Evolutionary conservation across 2,329 filamentous ascomycete species (phyloP).

Genomic region (Hymenoscyphus repandus): DNA sequence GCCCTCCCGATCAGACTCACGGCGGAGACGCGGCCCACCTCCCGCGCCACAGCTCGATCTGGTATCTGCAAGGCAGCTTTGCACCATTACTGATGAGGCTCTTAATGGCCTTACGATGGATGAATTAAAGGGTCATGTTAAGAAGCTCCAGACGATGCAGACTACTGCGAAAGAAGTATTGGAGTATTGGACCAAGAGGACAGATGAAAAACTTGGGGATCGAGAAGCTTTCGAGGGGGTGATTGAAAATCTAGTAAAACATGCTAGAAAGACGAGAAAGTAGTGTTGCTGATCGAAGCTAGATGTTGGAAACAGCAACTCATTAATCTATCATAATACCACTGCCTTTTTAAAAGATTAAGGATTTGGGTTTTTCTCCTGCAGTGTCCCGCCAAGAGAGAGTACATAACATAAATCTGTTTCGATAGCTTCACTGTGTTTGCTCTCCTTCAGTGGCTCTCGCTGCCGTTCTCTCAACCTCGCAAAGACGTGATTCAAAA

Average conservation of each 20-base stretch:
- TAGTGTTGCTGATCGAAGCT: slow-evolving; percentile 33
- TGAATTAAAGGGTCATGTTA: slow-evolving; percentile 69
- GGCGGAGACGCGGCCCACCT: slow-evolving; percentile 51
- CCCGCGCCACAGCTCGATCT: slow-evolving; percentile 74
- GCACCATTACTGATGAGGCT: slow-evolving; percentile 78
- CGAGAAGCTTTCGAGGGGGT: slow-evolving; percentile 93
- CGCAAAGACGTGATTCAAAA: no score
- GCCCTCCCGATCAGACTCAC: slow-evolving; percentile 37
- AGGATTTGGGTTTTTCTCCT: no score
- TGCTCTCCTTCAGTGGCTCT: no score
- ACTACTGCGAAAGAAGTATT: slow-evolving; percentile 70
- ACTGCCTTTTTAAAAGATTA: no score
- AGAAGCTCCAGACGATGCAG: slow-evolving; percentile 63
- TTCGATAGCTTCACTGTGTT: no score
- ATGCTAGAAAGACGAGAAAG: slow-evolving; percentile 80
- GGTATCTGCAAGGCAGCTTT: slow-evolving; percentile 70
- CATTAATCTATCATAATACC: no score
- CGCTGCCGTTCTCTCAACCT: no score
- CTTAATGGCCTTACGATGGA: slow-evolving; percentile 71
- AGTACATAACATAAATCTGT: no score
- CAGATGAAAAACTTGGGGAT: slow-evolving; percentile 83
- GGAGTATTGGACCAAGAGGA: slow-evolving; percentile 81
- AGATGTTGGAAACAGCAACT: no score
- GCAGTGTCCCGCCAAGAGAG: no score
- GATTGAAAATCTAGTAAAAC: slow-evolving; percentile 92